Base-by-base conservation (phyloP, 345 rosid species). In the Aquilaria yunnanensis region DNA sequence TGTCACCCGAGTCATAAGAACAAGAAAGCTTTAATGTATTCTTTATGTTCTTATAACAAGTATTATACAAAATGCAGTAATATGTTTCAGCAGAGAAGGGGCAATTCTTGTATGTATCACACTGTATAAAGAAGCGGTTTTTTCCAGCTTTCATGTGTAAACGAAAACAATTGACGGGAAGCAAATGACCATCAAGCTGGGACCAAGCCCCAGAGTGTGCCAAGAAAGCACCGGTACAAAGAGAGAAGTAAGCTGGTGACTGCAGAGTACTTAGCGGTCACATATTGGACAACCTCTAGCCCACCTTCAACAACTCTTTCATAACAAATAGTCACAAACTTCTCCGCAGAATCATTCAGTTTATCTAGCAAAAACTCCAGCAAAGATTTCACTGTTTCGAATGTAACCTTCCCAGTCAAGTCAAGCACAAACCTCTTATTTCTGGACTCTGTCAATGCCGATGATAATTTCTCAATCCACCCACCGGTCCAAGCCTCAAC, bases 341-440 rank as follows among this genome's bases (percentile, higher is more conserved):
- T 81, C 53, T 60, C 67, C 59, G 82, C 66, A 41, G 78, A 84
- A 68, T 74, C 76, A 58, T 61, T 59, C 9, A 80, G 32, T 60
- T 67, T 90, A 73, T 84, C 94, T 52, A 80, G 55, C 67, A 78
- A 52, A 51, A 85, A 72, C 57, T 84, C 87, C 51, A 90, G 75
- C 65, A 86, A 69, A 48, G 92, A 83, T 72, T 85, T 78, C 31
- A 90, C 90, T 32, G 86, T 80, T 72, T 90, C 92, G 50, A 80
- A 85, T 59, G 92, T 79, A 31, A 86, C 74, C 52, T 70, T 77
- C 56, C 96, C 94, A 3, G 83, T 84, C 64, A 93, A 51, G 70
- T 85, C 96, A 63, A 93, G 85, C 60, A 86, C 78, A 10, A 88
- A 80, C 69, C 66, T 83, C 73, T 85, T 80, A 65, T 86, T 93